Conservation (phyloP, 305 asterid genomes). For the Withania somnifera region DNA sequence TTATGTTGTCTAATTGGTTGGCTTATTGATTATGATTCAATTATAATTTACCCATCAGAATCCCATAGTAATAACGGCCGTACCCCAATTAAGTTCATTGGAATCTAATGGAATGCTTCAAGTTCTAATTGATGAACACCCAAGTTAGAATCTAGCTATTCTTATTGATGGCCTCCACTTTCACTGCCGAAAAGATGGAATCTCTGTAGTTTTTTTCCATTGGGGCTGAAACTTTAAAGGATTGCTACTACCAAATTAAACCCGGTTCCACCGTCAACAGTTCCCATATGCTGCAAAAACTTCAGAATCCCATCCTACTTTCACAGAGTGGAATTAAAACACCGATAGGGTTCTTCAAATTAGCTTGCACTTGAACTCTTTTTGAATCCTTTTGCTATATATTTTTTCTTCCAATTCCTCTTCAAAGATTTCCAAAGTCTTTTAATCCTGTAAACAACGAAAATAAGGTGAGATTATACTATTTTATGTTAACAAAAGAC, state of each 20-base stretch:
- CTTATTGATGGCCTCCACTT: background rate
- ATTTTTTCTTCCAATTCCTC: background rate
- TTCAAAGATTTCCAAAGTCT: background rate
- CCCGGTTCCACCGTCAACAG: background rate
- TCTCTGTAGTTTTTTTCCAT: background rate
- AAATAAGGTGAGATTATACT: background rate
- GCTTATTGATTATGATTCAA: background rate
- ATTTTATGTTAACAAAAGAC: background rate
- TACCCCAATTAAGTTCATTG: background rate
- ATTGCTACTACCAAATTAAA: background rate
- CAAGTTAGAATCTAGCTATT: background rate
- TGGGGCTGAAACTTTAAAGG: background rate
- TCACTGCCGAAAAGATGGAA: background rate
- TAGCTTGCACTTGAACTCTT: background rate
- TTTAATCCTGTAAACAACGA: background rate
- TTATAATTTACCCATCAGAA: background rate
- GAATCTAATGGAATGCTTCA: background rate
- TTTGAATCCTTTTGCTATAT: background rate
- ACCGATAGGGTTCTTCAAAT: background rate
- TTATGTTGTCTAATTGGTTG: background rate
- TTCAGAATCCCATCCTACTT: background rate
- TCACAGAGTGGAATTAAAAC: background rate
- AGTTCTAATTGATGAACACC: background rate
- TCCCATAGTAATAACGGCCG: background rate
- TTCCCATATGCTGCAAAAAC: background rate